A percentile compares a stretch with the other conserved stretches of the same genome.
Evolutionary conservation across 2,329 filamentous ascomycete genomes (phyloP).

Genomic region (Phoma sp.): DNA sequence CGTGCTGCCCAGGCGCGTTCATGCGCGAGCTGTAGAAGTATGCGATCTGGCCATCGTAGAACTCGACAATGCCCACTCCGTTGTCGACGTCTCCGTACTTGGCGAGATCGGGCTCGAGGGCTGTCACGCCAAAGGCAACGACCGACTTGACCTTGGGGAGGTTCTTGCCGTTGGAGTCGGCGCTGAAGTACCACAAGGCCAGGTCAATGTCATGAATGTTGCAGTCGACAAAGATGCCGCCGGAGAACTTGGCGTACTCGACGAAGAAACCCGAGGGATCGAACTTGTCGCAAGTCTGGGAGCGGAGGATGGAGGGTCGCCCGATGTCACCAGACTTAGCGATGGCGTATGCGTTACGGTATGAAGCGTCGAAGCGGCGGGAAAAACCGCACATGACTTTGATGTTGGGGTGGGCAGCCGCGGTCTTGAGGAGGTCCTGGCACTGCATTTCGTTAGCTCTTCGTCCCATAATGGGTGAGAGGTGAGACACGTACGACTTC

Average conservation of each 20-base stretch:
- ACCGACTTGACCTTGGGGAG: slow-evolving; percentile 62
- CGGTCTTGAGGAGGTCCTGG: slow-evolving; percentile 66
- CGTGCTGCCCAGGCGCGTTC: slow-evolving; percentile 73
- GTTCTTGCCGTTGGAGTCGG: slow-evolving; percentile 22
- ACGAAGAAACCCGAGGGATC: slow-evolving; percentile 73
- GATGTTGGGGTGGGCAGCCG: slow-evolving; percentile 62
- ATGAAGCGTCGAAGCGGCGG: slow-evolving; percentile 71
- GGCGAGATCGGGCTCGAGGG: slow-evolving; percentile 64
- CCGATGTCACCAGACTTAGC: slow-evolving; percentile 65
- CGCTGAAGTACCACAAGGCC: slow-evolving; percentile 66
- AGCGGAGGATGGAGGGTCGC: slow-evolving; percentile 66
- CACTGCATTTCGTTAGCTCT: slow-evolving; percentile 53
- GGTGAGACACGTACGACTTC: slow-evolving; percentile 59
- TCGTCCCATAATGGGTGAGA: neutral
- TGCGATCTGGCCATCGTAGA: slow-evolving; percentile 68
- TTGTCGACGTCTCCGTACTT: slow-evolving; percentile 69
- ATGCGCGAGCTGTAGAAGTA: slow-evolving; percentile 70
- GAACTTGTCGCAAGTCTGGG: slow-evolving; percentile 71
- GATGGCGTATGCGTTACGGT: slow-evolving; percentile 65
- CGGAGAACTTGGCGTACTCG: slow-evolving; percentile 68
- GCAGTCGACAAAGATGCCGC: slow-evolving; percentile 76
- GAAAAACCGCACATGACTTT: slow-evolving; percentile 74
- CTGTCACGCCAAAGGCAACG: slow-evolving; percentile 64
- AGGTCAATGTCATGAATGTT: slow-evolving; percentile 75
- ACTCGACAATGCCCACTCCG: slow-evolving; percentile 70